phyloP scores from a whole-genome alignment of 2,329 filamentous ascomycete genomes.

The Aspergillus ruber region DNA sequence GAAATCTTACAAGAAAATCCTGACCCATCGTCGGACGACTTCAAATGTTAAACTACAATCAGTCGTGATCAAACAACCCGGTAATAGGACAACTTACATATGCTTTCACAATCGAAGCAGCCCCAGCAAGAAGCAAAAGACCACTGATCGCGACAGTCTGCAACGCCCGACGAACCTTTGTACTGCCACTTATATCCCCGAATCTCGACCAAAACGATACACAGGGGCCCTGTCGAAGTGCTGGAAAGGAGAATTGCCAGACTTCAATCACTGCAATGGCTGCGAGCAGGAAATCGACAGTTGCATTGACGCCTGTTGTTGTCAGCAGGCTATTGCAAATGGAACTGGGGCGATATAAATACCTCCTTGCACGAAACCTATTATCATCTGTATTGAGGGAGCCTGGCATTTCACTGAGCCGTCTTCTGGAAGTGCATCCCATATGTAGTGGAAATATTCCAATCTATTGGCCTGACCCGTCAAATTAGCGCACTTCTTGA shows the following conservation, averaged over 20 bases:
- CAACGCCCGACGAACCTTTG: constrained; percentile 19
- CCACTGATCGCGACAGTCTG: constrained; percentile 29
- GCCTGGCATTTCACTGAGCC: constrained; percentile 30
- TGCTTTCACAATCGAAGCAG: constrained; percentile 32
- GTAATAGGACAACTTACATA: constrained; percentile 17
- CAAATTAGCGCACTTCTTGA: constrained; percentile 7
- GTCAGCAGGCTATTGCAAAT: neutral
- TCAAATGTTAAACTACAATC: neutral
- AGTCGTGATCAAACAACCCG: neutral
- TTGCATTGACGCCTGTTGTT: neutral
- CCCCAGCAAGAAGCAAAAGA: constrained; percentile 28
- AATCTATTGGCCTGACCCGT: constrained; percentile 28
- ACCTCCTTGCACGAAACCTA: constrained; percentile 5
- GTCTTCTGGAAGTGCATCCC: constrained; percentile 28
- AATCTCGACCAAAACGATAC: constrained; percentile 14
- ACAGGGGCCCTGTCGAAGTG: neutral
- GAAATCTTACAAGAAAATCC: neutral
- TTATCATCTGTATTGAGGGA: constrained; percentile 25
- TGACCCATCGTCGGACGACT: neutral
- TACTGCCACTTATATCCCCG: constrained; percentile 22
- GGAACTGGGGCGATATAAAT: neutral
- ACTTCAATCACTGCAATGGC: neutral
- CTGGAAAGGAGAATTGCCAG: neutral
- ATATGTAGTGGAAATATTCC: constrained; percentile 34
- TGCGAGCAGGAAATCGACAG: neutral